Conservation (phyloP, 1,139 yeast species). For the Scheffersomyces titani region DNA sequence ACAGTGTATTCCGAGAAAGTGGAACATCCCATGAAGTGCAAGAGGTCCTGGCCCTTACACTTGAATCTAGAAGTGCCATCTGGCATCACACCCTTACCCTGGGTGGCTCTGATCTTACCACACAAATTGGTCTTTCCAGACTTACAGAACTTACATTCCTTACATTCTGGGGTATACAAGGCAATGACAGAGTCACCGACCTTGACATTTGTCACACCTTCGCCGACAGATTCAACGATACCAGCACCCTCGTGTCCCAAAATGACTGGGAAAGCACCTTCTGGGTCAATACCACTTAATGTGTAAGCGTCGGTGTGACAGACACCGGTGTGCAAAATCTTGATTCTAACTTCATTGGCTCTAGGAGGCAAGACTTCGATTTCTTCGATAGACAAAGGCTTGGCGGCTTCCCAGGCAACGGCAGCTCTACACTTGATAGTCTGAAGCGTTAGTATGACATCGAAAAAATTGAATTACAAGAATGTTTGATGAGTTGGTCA, state of each 20-base stretch:
- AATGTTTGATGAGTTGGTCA: too few relatives aligned
- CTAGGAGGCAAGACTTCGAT: slow-evolving; percentile 90
- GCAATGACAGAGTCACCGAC: slow-evolving; percentile 91
- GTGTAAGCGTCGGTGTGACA: slow-evolving; percentile 99
- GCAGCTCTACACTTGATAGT: slow-evolving; percentile 93
- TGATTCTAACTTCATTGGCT: slow-evolving; percentile 96
- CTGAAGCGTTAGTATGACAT: slow-evolving; percentile 26
- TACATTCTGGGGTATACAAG: slow-evolving; percentile 94
- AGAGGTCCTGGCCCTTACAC: slow-evolving; percentile 76
- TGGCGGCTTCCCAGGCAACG: slow-evolving; percentile 93
- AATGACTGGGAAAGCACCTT: slow-evolving; percentile 90
- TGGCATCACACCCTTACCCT: slow-evolving; percentile 92
- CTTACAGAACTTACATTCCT: slow-evolving; percentile 90
- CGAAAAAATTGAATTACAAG: background rate
- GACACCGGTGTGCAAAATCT: slow-evolving; percentile 85
- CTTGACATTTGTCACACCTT: slow-evolving; percentile 83
- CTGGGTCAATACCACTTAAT: slow-evolving; percentile 91
- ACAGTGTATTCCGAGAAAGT: slow-evolving; percentile 97
- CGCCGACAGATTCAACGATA: slow-evolving; percentile 88
- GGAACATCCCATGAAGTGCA: slow-evolving; percentile 97
- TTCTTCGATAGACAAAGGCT: slow-evolving; percentile 83
- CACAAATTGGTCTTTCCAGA: slow-evolving; percentile 96
- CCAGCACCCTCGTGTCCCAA: slow-evolving; percentile 99
- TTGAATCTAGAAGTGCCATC: slow-evolving; percentile 92
- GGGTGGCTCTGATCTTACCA: slow-evolving; percentile 87